Conservation (phyloP, 2,329 filamentous ascomycete species). For the Septoria petroselini region DNA sequence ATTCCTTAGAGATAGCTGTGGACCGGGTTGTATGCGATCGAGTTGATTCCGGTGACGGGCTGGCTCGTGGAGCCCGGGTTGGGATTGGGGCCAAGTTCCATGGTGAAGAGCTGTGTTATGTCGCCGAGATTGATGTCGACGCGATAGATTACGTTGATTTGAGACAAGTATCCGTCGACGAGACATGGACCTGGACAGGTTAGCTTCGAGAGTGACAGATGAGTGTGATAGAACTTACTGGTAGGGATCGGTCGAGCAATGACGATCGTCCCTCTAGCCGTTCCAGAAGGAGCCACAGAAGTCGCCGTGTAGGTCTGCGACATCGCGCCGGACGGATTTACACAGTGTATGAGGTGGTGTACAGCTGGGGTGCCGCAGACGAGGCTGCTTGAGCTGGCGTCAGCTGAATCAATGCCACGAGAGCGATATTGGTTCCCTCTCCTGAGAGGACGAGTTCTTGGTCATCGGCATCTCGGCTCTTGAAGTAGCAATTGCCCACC, state of each 20-base stretch:
- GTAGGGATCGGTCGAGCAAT: slow-evolving; percentile 15
- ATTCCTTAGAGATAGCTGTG: slow-evolving; percentile 20
- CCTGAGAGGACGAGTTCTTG: neutral
- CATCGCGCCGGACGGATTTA: slow-evolving; percentile 9
- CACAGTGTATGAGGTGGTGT: slow-evolving; percentile 4
- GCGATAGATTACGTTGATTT: slow-evolving; percentile 8
- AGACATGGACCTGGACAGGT: too few relatives aligned
- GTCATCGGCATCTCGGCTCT: neutral
- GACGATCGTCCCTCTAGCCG: slow-evolving; percentile 16
- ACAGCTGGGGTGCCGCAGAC: neutral
- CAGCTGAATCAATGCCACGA: slow-evolving; percentile 1
- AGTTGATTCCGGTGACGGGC: slow-evolving; percentile 13
- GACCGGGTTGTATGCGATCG: slow-evolving; percentile 15
- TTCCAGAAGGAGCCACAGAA: slow-evolving; percentile 18
- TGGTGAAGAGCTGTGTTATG: slow-evolving; percentile 3
- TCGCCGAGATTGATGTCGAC: slow-evolving; percentile 1
- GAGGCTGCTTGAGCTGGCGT: too few relatives aligned
- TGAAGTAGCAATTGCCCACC: slow-evolving; percentile 10
- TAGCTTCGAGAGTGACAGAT: too few relatives aligned
- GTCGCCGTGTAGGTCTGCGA: slow-evolving; percentile 12
- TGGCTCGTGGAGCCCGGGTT: neutral
- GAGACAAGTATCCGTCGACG: slow-evolving; percentile 14
- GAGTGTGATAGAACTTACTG: too few relatives aligned
- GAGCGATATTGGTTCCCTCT: neutral
- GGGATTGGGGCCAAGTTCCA: too few relatives aligned